Evolutionary conservation across 1,139 yeast genomes (phyloP).

Genomic region (Yamadazyma membranifaciens): DNA sequence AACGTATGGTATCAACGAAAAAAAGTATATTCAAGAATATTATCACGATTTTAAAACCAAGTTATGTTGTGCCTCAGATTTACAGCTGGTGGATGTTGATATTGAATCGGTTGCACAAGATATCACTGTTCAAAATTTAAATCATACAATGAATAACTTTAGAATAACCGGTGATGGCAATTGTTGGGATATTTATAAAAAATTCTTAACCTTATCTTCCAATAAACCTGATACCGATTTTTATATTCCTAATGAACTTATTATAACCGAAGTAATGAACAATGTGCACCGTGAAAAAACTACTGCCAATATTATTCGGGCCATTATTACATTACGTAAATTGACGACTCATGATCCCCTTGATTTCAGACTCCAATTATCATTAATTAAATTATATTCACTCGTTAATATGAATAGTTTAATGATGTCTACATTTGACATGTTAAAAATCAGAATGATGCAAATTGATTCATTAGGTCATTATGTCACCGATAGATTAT

Average conservation of each 20-base stretch:
- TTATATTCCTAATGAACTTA: slow-evolving; percentile 62
- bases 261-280: slow-evolving; percentile 45
- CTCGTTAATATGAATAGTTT: slow-evolving; percentile 46
- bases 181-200: slow-evolving; percentile 36
- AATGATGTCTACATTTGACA: slow-evolving; percentile 51
- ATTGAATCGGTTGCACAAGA: not conserved
- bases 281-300: slow-evolving; percentile 3
- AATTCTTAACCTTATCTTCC: slow-evolving; percentile 24
- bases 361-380: slow-evolving; percentile 65
- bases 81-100: slow-evolving; percentile 17
- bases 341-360: slow-evolving; percentile 52
- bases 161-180: slow-evolving; percentile 4
- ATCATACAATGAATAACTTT: slow-evolving; percentile 43
- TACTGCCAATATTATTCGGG: slow-evolving; percentile 1
- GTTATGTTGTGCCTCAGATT: slow-evolving; percentile 61
- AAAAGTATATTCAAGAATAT: slow-evolving; percentile 37
- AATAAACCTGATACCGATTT: slow-evolving; percentile 57
- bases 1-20: slow-evolving; percentile 16
- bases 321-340: slow-evolving; percentile 44
- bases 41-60: slow-evolving; percentile 46
- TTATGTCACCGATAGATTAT: slow-evolving; percentile 44
- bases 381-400: slow-evolving; percentile 68
- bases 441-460: slow-evolving; percentile 66
- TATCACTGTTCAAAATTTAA: slow-evolving; percentile 25
- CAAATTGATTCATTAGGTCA: slow-evolving; percentile 77